A percentile compares a stretch with the other conserved stretches of the same genome.
phyloP scores from a whole-genome alignment of 2,329 filamentous ascomycete species.

The Shiraia sp. region DNA sequence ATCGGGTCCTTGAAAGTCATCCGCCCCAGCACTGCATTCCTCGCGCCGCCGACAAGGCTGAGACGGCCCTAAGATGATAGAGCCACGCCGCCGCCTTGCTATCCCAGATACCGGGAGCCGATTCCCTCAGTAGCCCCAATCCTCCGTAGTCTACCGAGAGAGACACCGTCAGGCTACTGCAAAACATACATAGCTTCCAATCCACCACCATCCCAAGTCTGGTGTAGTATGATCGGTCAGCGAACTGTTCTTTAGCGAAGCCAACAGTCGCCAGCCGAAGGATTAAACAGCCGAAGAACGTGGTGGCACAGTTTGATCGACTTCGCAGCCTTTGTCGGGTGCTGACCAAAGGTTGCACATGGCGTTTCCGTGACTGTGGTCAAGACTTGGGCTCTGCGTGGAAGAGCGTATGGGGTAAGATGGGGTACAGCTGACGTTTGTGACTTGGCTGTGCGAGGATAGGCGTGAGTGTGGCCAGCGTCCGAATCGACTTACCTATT shows the following conservation, averaged over 20 bases:
- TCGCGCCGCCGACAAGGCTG: constrained; percentile 17
- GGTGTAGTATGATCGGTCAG: constrained; percentile 26
- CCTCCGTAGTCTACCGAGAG: constrained; percentile 2
- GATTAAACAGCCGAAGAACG: constrained; percentile 4
- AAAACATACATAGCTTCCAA: constrained; percentile 16
- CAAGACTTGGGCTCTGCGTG: no score
- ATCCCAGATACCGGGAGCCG: constrained; percentile 6
- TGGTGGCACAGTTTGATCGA: constrained; percentile 6
- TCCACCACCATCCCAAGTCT: constrained; percentile 17
- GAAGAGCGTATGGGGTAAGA: not conserved
- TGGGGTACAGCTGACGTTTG: constrained; percentile 1
- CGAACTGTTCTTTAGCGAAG: constrained; percentile 6
- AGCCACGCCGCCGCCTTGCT: constrained; percentile 20
- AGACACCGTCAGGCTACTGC: constrained; percentile 23
- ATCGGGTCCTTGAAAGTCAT: no score
- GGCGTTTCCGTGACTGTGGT: constrained; percentile 1
- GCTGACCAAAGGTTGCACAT: constrained; percentile 1
- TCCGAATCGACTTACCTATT: constrained; percentile 2
- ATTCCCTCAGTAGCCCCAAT: constrained; percentile 6
- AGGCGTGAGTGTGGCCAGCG: constrained; percentile 4
- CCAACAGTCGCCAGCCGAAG: constrained; percentile 4
- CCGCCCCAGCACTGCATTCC: not conserved
- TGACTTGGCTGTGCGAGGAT: constrained; percentile 6
- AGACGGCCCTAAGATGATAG: constrained; percentile 6
- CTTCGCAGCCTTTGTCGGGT: not conserved